Base-by-base conservation (phyloP, 352 stramenopile genomes). In the Pythium phragmitis region DNA sequence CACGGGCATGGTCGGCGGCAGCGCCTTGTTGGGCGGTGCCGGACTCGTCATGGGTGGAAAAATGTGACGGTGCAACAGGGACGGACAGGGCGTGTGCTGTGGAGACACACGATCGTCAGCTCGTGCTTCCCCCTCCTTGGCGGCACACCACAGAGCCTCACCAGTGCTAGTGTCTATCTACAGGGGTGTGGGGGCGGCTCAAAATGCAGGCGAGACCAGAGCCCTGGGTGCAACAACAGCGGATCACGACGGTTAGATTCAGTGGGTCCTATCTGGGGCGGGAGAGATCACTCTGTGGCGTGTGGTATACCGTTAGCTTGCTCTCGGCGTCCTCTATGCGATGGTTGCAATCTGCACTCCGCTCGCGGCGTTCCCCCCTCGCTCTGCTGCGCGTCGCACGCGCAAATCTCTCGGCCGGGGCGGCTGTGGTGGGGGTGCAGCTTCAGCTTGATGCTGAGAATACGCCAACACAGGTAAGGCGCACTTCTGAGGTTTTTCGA, bases 1-100 rank as follows among this genome's bases (percentile, higher is more conserved):
- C 56, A 90, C 74, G 8, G 83, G 80, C 73, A 88, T 76, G 13
- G 80, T 78, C 34, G 80, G 83, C 46, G 81, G 83, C 57, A 92
- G 65, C 60, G 78, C 67, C 30, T 74, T 71, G 65, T 83, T 87
- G 19, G 68, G 37, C 9, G 60, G 14, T 17, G 64, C 70, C 2
- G 78, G 81, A 54, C 69, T 70, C 57, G 57, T 60, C 60, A 69
- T 70, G 23, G 16, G 7, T 11, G 19, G 36, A n/a, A 3, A 60
- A 60, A 54, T 67, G 50, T 67, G 39, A 60, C 49, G 17, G 51
- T 52, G n/a, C 28, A 47, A 21, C 21, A 21, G 21, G 21, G 21
- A 21, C 21, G 21, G 21, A 21, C 21, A 21, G 21, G 21, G 21
- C 21, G 21, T 21, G 21, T 21, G 21, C 21, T 21, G 21, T 21